Evolutionary conservation across 495 filamentous ascomycete genomes (phyloP), one percentile per base, ranked within the genome.

Genomic region (Hypoxylon cercidicola): DNA sequence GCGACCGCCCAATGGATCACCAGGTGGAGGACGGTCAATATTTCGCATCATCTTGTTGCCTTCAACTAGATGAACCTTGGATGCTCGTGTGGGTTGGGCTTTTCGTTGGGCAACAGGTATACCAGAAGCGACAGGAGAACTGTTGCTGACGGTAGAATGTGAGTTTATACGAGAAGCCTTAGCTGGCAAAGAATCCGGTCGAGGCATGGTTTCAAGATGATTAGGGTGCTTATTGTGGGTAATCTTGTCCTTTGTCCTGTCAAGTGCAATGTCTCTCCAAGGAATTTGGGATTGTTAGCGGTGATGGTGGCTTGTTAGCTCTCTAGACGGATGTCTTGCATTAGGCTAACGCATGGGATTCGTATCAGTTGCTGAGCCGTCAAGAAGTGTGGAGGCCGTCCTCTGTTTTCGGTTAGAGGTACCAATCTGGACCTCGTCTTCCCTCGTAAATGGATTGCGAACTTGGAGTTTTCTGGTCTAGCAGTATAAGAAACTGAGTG

Each of bases 51-150:
- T 63, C 32, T 63, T 63, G 62, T 69, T 72, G 25, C 76, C 71
- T 69, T 76, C 70, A 72, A 75, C 80, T 68, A 78, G 60, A 12
- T 70, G 76, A 54, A 53, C 74, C 55, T 57, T 80, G 70, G 59
- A 80, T 55, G 68, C 77, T 68, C 12, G 45, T n/a, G 74, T 67
- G 19, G 77, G 75, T 20, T 74, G 68, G 4, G 65, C 60, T 55
- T 80, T 79, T 9, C 81, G 79, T 18, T 79, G 75, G 0, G 78
- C 72, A 46, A 81, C 77, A 35, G 79, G 77, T 19, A 52, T 23
- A 30, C 55, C 56, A 41, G 55, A 18, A 13, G 49, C 35, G 48
- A 46, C 47, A 49, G 53, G 39, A 48, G 59, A 48, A 64, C 53
- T 50, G 28, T 47, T 51, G 39, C 41, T 40, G 7, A 32, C 40